Conservation (phyloP, 2,329 filamentous ascomycete genomes). For the Davidsoniella virescens region DNA sequence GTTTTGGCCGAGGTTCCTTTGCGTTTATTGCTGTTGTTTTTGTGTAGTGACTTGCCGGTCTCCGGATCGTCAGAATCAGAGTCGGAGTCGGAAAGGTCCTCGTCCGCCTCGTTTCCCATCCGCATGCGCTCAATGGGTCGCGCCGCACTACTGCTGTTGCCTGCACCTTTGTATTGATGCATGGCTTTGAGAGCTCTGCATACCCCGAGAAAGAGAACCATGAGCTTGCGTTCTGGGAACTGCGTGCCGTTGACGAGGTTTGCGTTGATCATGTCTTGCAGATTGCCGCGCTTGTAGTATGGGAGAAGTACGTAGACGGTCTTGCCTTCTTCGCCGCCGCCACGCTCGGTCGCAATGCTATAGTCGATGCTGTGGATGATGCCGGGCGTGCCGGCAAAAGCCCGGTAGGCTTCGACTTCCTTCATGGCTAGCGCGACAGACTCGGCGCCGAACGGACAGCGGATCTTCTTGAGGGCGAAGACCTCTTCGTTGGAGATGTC, state of each 20-base stretch:
- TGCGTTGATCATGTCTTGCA: conserved; percentile 97
- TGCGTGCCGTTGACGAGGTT: conserved; percentile 88
- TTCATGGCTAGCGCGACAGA: conserved; percentile 88
- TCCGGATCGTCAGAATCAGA: conserved; percentile 17
- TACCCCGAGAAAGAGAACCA: conserved; percentile 83
- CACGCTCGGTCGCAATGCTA: conserved; percentile 59
- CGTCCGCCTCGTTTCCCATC: conserved; percentile 29
- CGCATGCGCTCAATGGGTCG: conserved; percentile 32
- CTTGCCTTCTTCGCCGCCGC: conserved; percentile 48
- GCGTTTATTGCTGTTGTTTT: neutral
- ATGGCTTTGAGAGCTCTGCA: conserved; percentile 77
- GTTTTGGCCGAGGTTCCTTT: neutral
- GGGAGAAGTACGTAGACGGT: conserved; percentile 94
- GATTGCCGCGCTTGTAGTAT: conserved; percentile 86
- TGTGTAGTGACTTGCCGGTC: conserved; percentile 22
- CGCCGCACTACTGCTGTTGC: conserved; percentile 14
- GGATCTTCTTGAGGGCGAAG: conserved; percentile 95
- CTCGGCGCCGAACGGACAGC: conserved; percentile 93
- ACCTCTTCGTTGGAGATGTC: conserved; percentile 69
- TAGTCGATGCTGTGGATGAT: conserved; percentile 82
- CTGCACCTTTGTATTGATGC: conserved; percentile 62
- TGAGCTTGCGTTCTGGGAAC: conserved; percentile 76
- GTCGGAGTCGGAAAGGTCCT: conserved; percentile 16
- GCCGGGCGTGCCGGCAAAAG: conserved; percentile 68
- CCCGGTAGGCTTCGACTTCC: conserved; percentile 90